Conservation (phyloP, 2,329 filamentous ascomycete genomes). For the Saccharata proteae region DNA sequence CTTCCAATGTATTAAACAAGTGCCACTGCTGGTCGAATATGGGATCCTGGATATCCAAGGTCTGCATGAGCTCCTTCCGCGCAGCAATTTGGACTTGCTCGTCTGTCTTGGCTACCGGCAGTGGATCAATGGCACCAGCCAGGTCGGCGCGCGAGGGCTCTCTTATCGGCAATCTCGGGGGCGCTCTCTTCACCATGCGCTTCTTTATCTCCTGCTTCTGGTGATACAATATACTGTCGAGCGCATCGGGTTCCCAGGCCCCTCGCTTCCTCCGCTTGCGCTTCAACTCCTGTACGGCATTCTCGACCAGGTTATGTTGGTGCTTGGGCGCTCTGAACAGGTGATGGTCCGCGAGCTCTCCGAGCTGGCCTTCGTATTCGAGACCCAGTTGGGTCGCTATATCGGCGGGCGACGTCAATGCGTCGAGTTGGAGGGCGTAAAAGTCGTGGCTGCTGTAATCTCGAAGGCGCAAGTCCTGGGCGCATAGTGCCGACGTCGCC, state of each 20-base stretch:
- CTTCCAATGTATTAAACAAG: constrained; percentile 67
- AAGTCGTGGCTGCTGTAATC: constrained; percentile 78
- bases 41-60: constrained; percentile 71
- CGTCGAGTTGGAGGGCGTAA: constrained; percentile 77
- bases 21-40: constrained; percentile 96
- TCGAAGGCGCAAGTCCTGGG: constrained; percentile 37
- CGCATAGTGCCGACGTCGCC: constrained; percentile 19
- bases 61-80: constrained; percentile 47
- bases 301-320: constrained; percentile 42
- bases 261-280: constrained; percentile 49
- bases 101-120: constrained; percentile 40
- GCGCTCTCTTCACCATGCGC: constrained; percentile 46
- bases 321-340: constrained; percentile 62
- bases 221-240: constrained; percentile 65
- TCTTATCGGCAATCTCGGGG: neutral
- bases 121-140: constrained; percentile 19
- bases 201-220: constrained; percentile 62
- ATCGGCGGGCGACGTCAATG: constrained; percentile 50
- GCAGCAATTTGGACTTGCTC: constrained; percentile 27
- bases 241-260: constrained; percentile 37
- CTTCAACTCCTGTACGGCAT: constrained; percentile 40
- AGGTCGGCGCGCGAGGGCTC: constrained; percentile 1
- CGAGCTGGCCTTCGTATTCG: constrained; percentile 67
- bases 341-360: constrained; percentile 68
- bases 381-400: constrained; percentile 65